Evolutionary conservation across 2,329 filamentous ascomycete genomes (phyloP), one percentile per base, ranked within the genome.

Genomic region (Chalaropsis thielavioides): DNA sequence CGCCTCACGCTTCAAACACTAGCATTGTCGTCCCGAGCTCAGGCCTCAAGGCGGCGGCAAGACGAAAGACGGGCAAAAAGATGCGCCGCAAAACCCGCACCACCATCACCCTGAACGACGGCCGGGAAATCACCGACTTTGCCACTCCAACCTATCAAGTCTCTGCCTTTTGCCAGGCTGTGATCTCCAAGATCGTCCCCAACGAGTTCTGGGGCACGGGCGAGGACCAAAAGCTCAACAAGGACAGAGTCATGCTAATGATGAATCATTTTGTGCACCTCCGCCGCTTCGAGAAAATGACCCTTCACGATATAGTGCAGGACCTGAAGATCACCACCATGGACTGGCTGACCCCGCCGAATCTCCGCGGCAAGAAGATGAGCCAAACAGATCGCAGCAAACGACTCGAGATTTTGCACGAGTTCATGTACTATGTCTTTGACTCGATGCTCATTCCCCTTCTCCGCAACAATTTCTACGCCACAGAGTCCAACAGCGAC

Each of bases 371-470:
- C 1, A 71, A 73, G 10, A 92, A 86, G 64, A 77, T 88, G 61
- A 88, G 88, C 67, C 78, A 80, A 67, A 85, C 87, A 0, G 92
- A 97, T 71, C 78, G 82, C 38, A 75, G 77, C 6, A 97, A 96
- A 74, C 85, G 92, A 11, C 78, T 77, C 31, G 89, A 96, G 71
- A 79, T 97, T 0, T 83, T 96, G 61, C 76, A 85, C 63, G 94
- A 99, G 73, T 85, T 97, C 66, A 71, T 97, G 6, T 97, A 96
- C 75, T 99, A 92, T 72, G 69, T 95, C 3, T 94, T 99, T 71
- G 94, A 99, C 74, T 96, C 92, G 0, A 79, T 96, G 24, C 72
- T 99, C 65, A 88, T 97, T 70, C 92, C 94, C 10, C 79, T 99
- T 7, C 82, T 97, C 60, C 84, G 89, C 41, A 85, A 83, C 68